phyloP scores from a whole-genome alignment of 495 filamentous ascomycete species.

The Neohortaea acidophila region DNA sequence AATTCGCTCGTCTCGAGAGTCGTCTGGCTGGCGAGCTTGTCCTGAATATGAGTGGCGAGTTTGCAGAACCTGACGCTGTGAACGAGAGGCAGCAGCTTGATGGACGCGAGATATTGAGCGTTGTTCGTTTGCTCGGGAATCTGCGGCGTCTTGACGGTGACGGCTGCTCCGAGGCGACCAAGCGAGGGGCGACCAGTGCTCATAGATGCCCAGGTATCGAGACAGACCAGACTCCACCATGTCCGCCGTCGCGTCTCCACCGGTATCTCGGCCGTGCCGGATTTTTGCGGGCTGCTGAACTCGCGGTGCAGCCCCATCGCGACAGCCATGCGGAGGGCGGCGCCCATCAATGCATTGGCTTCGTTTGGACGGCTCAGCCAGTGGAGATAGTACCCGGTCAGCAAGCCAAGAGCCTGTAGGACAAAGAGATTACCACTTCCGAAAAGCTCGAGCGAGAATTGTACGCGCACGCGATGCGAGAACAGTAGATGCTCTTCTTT shows the following conservation, averaged over 20 bases:
- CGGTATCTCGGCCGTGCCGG: constrained; percentile 21
- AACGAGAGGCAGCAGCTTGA: constrained; percentile 53
- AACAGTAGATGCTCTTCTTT: constrained; percentile 59
- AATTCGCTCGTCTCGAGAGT: constrained; percentile 51
- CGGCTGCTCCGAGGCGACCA: constrained; percentile 55
- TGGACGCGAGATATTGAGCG: constrained; percentile 31
- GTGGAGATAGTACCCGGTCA: constrained; percentile 66
- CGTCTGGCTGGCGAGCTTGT: constrained; percentile 54
- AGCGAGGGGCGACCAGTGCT: constrained; percentile 66
- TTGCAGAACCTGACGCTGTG: constrained; percentile 72
- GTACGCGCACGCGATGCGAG: constrained; percentile 53
- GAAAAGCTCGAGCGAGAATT: constrained; percentile 51
- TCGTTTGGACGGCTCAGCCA: constrained; percentile 68
- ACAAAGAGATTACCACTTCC: constrained; percentile 56
- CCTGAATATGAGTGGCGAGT: constrained; percentile 62
- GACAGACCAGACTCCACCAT: constrained; percentile 69
- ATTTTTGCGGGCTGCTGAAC: constrained; percentile 25
- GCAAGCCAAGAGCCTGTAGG: constrained; percentile 53
- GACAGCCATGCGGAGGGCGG: constrained; percentile 53
- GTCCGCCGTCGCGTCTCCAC: constrained; percentile 53
- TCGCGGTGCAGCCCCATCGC: constrained; percentile 64
- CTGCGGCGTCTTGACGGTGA: constrained; percentile 49
- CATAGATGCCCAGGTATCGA: constrained; percentile 65
- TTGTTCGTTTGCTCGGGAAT: constrained; percentile 11
- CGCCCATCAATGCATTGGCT: constrained; percentile 51